Evolutionary conservation across 768 basidiomycete genomes (phyloP), one percentile per base, ranked within the genome.

Genomic region (Cystofilobasidium bisporidii): DNA sequence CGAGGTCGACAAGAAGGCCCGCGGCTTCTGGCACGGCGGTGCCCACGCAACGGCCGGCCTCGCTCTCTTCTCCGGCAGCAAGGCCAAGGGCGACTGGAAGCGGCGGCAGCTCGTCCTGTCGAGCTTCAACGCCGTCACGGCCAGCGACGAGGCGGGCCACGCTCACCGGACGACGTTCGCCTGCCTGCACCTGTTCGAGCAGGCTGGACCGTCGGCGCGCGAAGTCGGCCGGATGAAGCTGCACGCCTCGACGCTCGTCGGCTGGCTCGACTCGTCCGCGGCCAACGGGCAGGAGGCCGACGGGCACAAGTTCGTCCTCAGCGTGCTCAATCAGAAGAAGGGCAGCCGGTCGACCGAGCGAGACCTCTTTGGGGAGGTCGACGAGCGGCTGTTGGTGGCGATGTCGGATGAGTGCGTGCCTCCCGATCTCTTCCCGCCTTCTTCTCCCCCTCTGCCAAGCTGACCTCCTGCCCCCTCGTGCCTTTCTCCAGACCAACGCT

Each of bases 181-280:
- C 28, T 43, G 28, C 60, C 60, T 61, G 2, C 40, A 45, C 30
- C 20, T 61, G 3, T 61, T 61, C 60, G 33, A 61, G n/a, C 17
- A 41, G 28, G 18, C 20, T 12, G 40, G 40, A 6, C 40, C 60
- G 17, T 43, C 40, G n/a, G 22, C 60, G 20, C 24, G 15, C 5
- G 60, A 61, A 24, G 18, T 43, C 28, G 60, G 40, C 40, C 60
- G 60, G 9, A 43, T 61, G 40, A 28, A n/a, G 45, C 60, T 61
- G 6, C 20, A 61, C 38, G 60, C 60, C 8, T 24, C 40, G 4
- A 28, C 22, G 15, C 22, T 28, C 18, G 24, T 61, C 33, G 40
- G 40, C 26, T 32, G 22, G n/a, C 60, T 61, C 45, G 36, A 61
- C n/a, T 11, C 40, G 15, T 24, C 24, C 17, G 20, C 40, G 18